Evolutionary conservation across 2,329 filamentous ascomycete species (phyloP).

Genomic region (Botrytis deweyae): DNA sequence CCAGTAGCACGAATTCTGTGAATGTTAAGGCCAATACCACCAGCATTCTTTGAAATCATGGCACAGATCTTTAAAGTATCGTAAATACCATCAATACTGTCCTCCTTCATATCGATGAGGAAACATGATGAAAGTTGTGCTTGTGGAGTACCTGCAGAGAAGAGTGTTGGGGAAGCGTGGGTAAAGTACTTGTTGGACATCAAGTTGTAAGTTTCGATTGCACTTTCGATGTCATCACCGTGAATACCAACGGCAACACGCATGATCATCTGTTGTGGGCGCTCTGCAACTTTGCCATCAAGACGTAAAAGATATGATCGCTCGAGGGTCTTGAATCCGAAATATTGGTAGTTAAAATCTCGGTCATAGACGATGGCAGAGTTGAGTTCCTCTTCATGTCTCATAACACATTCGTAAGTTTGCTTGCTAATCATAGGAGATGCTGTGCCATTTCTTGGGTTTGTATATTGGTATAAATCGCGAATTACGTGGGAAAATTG

Average conservation of each 20-base stretch:
- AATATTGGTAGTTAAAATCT: constrained; percentile 99
- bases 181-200: constrained; percentile 99
- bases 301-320: constrained; percentile 96
- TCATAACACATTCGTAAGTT: constrained; percentile 91
- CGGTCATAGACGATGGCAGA: constrained; percentile 98
- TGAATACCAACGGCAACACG: constrained; percentile 97
- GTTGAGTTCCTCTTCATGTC: constrained; percentile 94
- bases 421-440: constrained; percentile 95
- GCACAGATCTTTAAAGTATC: constrained; percentile 99
- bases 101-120: constrained; percentile 98
- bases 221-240: constrained; percentile 90
- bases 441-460: constrained; percentile 79
- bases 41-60: constrained; percentile 99
- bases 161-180: constrained; percentile 94
- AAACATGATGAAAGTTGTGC: constrained; percentile 97
- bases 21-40: constrained; percentile 94
- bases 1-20: constrained; percentile 97
- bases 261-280: constrained; percentile 99
- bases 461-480: constrained; percentile 93
- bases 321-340: constrained; percentile 99
- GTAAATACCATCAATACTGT: constrained; percentile 99
- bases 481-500: constrained; percentile 95
- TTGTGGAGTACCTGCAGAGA: constrained; percentile 95
- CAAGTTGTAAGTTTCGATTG: constrained; percentile 96
- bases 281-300: constrained; percentile 92